A percentile compares a stretch with the other conserved stretches of the same genome.
Conservation (phyloP, 257 asterid species). For the Jacaranda copaia region DNA sequence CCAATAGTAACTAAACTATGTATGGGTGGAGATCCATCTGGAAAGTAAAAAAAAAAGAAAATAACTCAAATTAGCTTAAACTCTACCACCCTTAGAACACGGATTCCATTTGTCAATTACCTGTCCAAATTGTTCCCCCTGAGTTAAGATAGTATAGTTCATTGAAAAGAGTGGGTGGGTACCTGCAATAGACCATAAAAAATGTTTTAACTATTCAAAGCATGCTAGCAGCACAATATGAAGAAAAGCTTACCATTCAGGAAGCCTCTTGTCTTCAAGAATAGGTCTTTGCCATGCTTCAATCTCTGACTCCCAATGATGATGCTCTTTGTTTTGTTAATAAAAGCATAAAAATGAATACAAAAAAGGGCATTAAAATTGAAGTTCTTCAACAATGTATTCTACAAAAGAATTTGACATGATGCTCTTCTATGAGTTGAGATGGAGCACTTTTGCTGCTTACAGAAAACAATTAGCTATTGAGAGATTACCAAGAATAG, state of each 20-base stretch:
- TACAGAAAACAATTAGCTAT: neutral
- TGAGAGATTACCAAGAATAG: conserved; percentile 70
- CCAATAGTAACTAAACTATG: conserved; percentile 66
- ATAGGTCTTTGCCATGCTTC: conserved; percentile 97
- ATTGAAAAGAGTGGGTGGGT: conserved; percentile 88
- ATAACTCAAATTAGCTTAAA: conserved; percentile 5
- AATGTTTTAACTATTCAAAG: conserved; percentile 34
- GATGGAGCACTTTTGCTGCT: neutral
- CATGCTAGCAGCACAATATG: conserved; percentile 29
- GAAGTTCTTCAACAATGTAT: neutral
- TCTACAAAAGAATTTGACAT: conserved; percentile 9
- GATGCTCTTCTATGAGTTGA: conserved; percentile 7
- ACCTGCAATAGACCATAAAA: conserved; percentile 62
- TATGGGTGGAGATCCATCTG: conserved; percentile 89
- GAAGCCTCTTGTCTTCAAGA: conserved; percentile 87
- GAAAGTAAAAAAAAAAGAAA: conserved; percentile 26
- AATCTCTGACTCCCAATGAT: conserved; percentile 83
- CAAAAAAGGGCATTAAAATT: neutral
- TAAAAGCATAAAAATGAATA: neutral
- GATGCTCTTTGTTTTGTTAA: conserved; percentile 56
- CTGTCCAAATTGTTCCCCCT: conserved; percentile 99
- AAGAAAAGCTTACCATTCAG: conserved; percentile 73
- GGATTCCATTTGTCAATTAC: conserved; percentile 44
- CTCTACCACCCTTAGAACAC: conserved; percentile 27
- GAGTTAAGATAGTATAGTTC: conserved; percentile 94